Conservation (phyloP, 2,329 filamentous ascomycete genomes). For the Metarhizium sp. region DNA sequence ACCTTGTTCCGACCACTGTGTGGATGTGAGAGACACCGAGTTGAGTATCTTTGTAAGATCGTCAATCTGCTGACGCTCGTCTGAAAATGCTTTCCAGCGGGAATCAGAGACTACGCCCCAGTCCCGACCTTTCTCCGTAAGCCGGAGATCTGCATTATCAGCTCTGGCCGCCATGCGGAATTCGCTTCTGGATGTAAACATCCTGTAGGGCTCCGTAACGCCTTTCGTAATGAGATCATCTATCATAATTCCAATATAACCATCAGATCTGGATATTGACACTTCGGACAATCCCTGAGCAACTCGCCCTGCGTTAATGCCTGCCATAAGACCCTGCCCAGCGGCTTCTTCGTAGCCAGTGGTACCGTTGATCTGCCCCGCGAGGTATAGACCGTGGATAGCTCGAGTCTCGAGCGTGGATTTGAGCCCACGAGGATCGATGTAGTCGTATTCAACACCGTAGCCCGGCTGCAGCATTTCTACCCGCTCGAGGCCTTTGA, state of each 20-base stretch:
- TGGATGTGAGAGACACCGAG: conserved; percentile 46
- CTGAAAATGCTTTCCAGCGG: conserved; percentile 64
- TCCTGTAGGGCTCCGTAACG: conserved; percentile 92
- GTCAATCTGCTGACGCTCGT: conserved; percentile 57
- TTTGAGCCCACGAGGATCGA: conserved; percentile 80
- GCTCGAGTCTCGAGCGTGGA: conserved; percentile 91
- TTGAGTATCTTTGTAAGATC: conserved; percentile 55
- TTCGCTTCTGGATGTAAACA: conserved; percentile 95
- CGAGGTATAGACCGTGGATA: conserved; percentile 80
- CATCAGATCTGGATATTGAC: conserved; percentile 70
- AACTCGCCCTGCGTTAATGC: conserved; percentile 85
- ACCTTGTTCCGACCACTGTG: conserved; percentile 60
- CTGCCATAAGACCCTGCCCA: conserved; percentile 84
- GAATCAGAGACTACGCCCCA: conserved; percentile 71
- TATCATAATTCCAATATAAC: conserved; percentile 98
- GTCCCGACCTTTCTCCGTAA: conserved; percentile 67
- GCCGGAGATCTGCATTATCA: conserved; percentile 84
- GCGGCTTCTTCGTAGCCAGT: conserved; percentile 98
- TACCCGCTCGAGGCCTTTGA: conserved; percentile 80
- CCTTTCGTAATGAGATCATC: conserved; percentile 96
- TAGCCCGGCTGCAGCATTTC: conserved; percentile 93
- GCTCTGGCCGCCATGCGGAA: conserved; percentile 87
- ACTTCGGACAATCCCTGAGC: conserved; percentile 57
- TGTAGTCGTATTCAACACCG: conserved; percentile 97
- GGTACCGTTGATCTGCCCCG: conserved; percentile 96